phyloP scores from a whole-genome alignment of 164 flowering plant genomes.

The Magnolia officinalis region DNA sequence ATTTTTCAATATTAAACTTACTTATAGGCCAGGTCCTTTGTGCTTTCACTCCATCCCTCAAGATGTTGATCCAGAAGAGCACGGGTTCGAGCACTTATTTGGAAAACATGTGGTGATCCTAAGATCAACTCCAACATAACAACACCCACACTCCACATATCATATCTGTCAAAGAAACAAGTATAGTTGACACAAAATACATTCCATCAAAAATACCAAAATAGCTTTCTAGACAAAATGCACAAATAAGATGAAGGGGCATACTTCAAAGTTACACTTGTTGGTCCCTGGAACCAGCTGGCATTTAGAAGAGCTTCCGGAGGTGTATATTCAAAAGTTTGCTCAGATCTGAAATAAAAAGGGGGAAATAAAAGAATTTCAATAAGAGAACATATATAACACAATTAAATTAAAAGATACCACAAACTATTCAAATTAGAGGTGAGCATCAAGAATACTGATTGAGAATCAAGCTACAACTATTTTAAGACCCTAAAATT shows the following conservation, averaged over 20 bases:
- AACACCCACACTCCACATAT: constrained; percentile 99
- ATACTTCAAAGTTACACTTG: constrained; percentile 54
- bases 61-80: constrained; percentile 79
- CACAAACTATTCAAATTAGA: not conserved
- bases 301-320: constrained; percentile 87
- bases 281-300: constrained; percentile 69
- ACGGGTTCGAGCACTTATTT: constrained; percentile 62
- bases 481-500: not conserved
- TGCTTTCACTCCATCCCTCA: constrained; percentile 77
- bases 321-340: constrained; percentile 82
- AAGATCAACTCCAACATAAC: constrained; percentile 87
- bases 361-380: not conserved
- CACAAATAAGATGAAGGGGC: constrained; percentile 14
- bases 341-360: constrained; percentile 63
- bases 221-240: not conserved
- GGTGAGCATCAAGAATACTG: not conserved
- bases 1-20: constrained; percentile 33
- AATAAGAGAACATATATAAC: not conserved
- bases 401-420: not conserved
- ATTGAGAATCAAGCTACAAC: not conserved
- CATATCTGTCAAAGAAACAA: constrained; percentile 56
- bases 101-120: constrained; percentile 93
- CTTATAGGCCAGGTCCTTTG: constrained; percentile 89
- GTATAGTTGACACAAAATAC: constrained; percentile 3
- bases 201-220: not conserved